Conservation (phyloP, 2,329 filamentous ascomycete genomes). For the Capronia americana region DNA sequence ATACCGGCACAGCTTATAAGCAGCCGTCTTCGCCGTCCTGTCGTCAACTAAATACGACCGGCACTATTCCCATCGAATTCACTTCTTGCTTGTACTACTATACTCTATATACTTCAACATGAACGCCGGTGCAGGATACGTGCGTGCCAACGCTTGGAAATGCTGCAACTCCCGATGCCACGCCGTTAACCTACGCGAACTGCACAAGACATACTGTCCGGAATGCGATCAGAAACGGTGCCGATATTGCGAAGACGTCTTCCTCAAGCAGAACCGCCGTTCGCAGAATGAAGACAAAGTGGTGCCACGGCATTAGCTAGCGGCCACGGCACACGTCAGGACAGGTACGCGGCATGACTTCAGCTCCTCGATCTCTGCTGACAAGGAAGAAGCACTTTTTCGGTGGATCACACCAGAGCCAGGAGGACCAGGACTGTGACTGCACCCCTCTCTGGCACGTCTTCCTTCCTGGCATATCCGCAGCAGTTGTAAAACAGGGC, state of each 20-base stretch:
- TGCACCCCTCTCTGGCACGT: neutral
- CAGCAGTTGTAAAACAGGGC: neutral
- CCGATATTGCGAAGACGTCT: neutral
- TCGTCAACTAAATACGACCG: neutral
- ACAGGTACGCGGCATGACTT: neutral
- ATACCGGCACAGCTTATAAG: neutral
- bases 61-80: neutral
- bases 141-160: neutral
- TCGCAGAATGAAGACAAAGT: neutral
- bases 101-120: neutral
- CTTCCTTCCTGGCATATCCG: neutral
- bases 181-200: neutral
- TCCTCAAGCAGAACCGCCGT: neutral
- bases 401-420: too few species aligned
- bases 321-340: neutral
- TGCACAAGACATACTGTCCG: constrained; percentile 2
- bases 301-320: constrained; percentile 1
- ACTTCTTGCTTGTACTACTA: neutral
- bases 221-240: constrained; percentile 5
- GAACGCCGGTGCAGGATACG: neutral
- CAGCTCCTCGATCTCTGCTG: neutral
- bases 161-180: neutral
- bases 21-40: neutral
- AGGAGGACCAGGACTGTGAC: neutral
- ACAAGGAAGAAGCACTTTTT: neutral